These are phyloP conservation scores for Amanita pallidorosea DNA, from an alignment of 768 basidiomycete genomes.

Conservation along the genomic window DNA sequence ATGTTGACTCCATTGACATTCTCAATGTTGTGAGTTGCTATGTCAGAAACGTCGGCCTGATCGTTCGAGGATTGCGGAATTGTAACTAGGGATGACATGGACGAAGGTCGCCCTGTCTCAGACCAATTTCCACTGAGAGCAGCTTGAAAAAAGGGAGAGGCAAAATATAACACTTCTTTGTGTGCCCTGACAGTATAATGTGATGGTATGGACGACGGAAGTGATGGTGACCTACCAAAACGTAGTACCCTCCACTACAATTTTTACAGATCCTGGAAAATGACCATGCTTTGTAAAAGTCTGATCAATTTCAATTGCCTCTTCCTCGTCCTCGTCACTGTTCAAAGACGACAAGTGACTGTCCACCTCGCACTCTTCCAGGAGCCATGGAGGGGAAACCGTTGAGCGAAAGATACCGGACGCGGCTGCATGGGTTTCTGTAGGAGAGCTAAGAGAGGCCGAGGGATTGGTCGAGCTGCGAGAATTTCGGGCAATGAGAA, in stretches of 20 bases:
- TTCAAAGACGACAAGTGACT: conserved; percentile 62
- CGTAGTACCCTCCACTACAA: conserved; percentile 78
- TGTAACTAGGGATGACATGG: conserved; percentile 76
- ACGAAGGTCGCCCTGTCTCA: conserved; percentile 72
- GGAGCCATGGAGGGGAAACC: conserved; percentile 69
- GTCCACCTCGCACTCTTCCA: conserved; percentile 65
- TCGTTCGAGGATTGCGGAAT: conserved; percentile 58
- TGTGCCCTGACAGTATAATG: conserved; percentile 52
- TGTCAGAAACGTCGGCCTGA: background rate
- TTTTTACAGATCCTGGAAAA: conserved; percentile 84
- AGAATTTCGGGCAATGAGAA: conserved; percentile 82
- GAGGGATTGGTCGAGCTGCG: conserved; percentile 67
- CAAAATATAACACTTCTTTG: conserved; percentile 84
- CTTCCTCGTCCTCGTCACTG: conserved; percentile 52
- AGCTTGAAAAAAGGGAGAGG: conserved; percentile 93
- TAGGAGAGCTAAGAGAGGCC: conserved; percentile 74
- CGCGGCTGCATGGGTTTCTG: conserved; percentile 82
- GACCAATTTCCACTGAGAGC: conserved; percentile 88
- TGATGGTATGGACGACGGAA: conserved; percentile 4
- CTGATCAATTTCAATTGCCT: conserved; percentile 70
- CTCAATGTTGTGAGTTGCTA: background rate
- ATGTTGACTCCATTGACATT: background rate
- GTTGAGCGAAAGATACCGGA: conserved; percentile 77
- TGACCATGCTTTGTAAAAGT: conserved; percentile 59
- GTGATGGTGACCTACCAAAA: conserved; percentile 60